Base-by-base conservation (phyloP, 495 filamentous ascomycete genomes). In the Trichoderma asperelloides region DNA sequence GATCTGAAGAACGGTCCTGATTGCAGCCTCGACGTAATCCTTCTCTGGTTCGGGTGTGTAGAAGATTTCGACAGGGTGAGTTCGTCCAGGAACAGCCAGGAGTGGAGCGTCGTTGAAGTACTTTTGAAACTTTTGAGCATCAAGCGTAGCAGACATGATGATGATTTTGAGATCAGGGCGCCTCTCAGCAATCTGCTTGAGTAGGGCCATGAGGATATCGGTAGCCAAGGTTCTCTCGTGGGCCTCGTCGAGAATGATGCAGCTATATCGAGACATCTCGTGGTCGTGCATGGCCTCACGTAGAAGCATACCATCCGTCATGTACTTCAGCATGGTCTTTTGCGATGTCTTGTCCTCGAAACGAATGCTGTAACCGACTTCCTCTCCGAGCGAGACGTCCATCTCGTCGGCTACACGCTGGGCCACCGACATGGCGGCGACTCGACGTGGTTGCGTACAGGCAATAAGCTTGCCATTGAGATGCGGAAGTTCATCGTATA, bases 251-350 rank as follows among this genome's bases (percentile, higher is more conserved):
- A 99, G 88, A 74, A 99, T 99, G 74, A 99, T 97, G 69, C 91
- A 95, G 82, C 93, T 94, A 80, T 99, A 99, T 13, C 93, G 88
- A 23, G 85, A 85, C 70, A 99, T 83, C 70, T 94, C 83, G 78
- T 92, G 89, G 76, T 99, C 96, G 79, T 96, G 88, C 96, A 99
- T 99, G 40, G 96, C 93, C 80, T 99, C 96, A 70, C 96, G 84
- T 74, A 98, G 81, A 70, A 99, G 86, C 95, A 98, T 98, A 87
- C 96, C 96, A 76, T 99, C 96, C 37, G 96, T 99, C 96, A 99
- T 98, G 81, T 99, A 99, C 81, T 98, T 99, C 63, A 99, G 80
- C 47, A 97, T 85, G 11, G 96, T 99, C 78, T 91, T 96, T 65
- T 86, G 84, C 55, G 91, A 84, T 0, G 96, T 98, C 78, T 88